These are phyloP conservation scores for Phyllosticta citrichinensis DNA, from an alignment of 2,329 filamentous ascomycete species.

Conservation along the genomic window DNA sequence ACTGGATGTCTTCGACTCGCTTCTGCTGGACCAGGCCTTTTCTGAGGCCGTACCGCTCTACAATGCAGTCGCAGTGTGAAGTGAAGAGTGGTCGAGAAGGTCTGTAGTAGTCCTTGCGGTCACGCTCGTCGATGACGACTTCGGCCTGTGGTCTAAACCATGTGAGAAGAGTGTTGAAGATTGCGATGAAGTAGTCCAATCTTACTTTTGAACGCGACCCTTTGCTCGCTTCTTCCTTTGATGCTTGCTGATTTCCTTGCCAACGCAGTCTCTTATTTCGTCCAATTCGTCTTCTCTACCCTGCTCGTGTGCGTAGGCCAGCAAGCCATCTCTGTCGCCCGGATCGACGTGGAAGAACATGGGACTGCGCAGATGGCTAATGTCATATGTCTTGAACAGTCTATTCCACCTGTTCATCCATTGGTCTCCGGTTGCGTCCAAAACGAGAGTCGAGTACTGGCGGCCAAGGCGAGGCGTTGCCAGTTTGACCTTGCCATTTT, in stretches of 20 bases:
- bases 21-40: conserved; percentile 49
- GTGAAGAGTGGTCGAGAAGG: conserved; percentile 32
- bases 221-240: conserved; percentile 53
- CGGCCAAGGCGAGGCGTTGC: conserved; percentile 16
- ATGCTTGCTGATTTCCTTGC: conserved; percentile 73
- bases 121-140: conserved; percentile 35
- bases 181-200: conserved; percentile 12
- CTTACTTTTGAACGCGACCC: conserved; percentile 26
- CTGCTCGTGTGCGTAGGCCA: conserved; percentile 56
- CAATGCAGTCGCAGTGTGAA: conserved; percentile 31
- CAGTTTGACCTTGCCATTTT: conserved; percentile 26
- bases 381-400: conserved; percentile 58
- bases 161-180: neutral
- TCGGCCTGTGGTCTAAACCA: conserved; percentile 14
- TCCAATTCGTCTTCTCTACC: conserved; percentile 53
- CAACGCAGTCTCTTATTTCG: conserved; percentile 65
- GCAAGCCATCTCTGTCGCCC: conserved; percentile 59
- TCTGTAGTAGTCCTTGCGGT: conserved; percentile 38
- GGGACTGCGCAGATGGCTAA: conserved; percentile 62
- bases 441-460: conserved; percentile 45
- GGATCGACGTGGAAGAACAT: conserved; percentile 81
- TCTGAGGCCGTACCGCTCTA: conserved; percentile 39
- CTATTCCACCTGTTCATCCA: conserved; percentile 67
- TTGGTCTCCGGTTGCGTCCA: conserved; percentile 52
- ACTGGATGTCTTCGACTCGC: conserved; percentile 51